A percentile compares a stretch with the other conserved stretches of the same genome.
Evolutionary conservation across 352 stramenopile species (phyloP).

Genomic region (Globisporangium uncinulatum): DNA sequence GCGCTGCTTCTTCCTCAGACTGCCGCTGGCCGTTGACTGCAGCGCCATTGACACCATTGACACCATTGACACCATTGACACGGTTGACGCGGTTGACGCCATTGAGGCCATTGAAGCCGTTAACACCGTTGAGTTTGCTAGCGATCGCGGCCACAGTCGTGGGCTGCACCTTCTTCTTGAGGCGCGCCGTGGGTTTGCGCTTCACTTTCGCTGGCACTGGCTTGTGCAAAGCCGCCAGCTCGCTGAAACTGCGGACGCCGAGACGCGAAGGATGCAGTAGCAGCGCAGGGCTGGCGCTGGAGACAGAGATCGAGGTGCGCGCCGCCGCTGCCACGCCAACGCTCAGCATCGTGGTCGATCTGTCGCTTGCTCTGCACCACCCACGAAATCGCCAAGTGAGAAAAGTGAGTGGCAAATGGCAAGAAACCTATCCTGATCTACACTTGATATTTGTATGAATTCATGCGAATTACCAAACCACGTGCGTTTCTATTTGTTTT

Average conservation of each 20-base stretch:
- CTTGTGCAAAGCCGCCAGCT: constrained; percentile 10
- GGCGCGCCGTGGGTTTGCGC: constrained; percentile 12
- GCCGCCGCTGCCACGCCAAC: neutral
- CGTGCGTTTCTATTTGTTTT: neutral
- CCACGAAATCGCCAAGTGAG: neutral
- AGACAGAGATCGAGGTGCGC: neutral
- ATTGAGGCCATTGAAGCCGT: too few species aligned
- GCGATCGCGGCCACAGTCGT: constrained; percentile 11
- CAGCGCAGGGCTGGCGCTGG: neutral
- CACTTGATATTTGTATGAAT: neutral
- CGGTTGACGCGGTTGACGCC: neutral
- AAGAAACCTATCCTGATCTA: neutral
- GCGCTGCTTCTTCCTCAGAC: constrained; percentile 10
- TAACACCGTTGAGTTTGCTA: constrained; percentile 12
- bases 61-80: constrained; percentile 4
- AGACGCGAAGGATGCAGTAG: too few species aligned
- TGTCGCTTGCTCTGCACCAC: neutral
- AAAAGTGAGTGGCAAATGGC: neutral
- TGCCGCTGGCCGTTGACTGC: constrained; percentile 10
- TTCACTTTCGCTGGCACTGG: constrained; percentile 18
- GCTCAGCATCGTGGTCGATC: neutral
- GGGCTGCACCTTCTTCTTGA: constrained; percentile 13
- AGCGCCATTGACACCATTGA: too few species aligned
- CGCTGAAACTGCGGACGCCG: neutral
- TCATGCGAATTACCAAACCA: neutral